Base-by-base conservation (phyloP, 2,329 filamentous ascomycete genomes). In the Kalaharituber pfeilii region DNA sequence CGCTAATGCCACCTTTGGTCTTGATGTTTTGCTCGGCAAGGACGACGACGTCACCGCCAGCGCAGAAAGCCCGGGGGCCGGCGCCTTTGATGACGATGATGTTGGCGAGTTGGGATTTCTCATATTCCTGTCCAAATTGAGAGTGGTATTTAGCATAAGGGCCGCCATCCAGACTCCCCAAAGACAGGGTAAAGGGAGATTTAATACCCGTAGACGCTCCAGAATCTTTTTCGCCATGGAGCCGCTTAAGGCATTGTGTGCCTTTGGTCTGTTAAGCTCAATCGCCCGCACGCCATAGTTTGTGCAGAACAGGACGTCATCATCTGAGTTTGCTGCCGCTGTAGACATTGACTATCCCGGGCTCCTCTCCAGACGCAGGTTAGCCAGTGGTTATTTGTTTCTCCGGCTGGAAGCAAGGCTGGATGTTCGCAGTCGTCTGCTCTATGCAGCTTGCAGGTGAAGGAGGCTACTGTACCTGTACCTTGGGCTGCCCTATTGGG, bases 221-320 rank as follows among this genome's bases (percentile, higher is more conserved):
- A 87, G 73, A 63, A 98, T 96, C 72, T 98, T 96, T 64, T 85
- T 79, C 59, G 83, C 84, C 93, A 98, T 98, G 55, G 88, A 95
- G 52, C 76, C 84, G 68, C 93, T 88, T 62, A 98, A 79, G 25
- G 89, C 84, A 71, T 98, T 96, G 67, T 87, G 77, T 72, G 95
- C 94, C 66, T 78, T 75, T 5, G 89, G 91, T 56, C 91, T 81
- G 73, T 98, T 98, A 62, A 98, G 83, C 71, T 94, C 84, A 66
- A 98, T 81, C 62, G 83, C 87, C 59, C 91, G 85, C 51, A 96
- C 77, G 60, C 91, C 91, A 69, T 91, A 94, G 64, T 83, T 76
- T 66, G 80, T 86, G 69, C 80, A 80, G 75, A 98, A 98, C 57
- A 94, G 74, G 62, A 98, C 91, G 77, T 98, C 91, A 67, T 94